A percentile compares a stretch with the other conserved stretches of the same genome.
Conservation (phyloP, 108 stramenopile genomes). For the Seminavis robusta region DNA sequence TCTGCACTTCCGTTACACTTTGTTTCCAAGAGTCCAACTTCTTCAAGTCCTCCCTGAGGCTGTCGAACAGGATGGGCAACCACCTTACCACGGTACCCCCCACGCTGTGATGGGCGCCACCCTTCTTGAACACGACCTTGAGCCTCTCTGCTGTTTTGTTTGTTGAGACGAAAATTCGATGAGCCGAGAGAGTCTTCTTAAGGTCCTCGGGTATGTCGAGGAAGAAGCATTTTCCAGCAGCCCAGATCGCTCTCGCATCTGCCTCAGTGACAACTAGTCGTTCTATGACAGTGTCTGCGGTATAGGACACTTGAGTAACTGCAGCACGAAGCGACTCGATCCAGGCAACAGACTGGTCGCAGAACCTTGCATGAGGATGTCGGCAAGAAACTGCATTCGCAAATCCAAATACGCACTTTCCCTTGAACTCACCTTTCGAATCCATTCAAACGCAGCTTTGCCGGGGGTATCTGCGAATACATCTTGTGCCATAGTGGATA, state of each 20-base stretch:
- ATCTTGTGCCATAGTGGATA: constrained; percentile 34
- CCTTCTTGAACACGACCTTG: constrained; percentile 50
- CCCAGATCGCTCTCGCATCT: constrained; percentile 33
- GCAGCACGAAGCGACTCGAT: constrained; percentile 39
- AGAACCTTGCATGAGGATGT: too few species aligned
- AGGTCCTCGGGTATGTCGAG: constrained; percentile 58
- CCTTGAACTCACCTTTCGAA: too few species aligned
- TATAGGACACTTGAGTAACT: constrained; percentile 20
- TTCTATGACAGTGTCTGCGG: constrained; percentile 9
- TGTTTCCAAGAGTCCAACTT: constrained; percentile 41
- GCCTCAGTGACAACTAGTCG: constrained; percentile 19
- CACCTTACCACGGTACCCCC: constrained; percentile 63
- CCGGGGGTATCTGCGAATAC: constrained; percentile 61
- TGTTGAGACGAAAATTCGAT: constrained; percentile 48
- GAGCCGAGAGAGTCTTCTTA: constrained; percentile 35
- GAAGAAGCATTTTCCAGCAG: constrained; percentile 45
- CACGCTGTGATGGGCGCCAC: constrained; percentile 52
- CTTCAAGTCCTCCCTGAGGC: constrained; percentile 49
- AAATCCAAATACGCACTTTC: too few species aligned
- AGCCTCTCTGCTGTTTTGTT: constrained; percentile 36
- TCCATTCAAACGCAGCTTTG: constrained; percentile 74
- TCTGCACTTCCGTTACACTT: not conserved
- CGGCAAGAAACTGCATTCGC: too few species aligned
- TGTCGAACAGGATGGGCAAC: constrained; percentile 66
- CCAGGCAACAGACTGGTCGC: constrained; percentile 68